Base-by-base conservation (phyloP, 2,329 filamentous ascomycete species). In the Chrysoporthe deuterocubensis region DNA sequence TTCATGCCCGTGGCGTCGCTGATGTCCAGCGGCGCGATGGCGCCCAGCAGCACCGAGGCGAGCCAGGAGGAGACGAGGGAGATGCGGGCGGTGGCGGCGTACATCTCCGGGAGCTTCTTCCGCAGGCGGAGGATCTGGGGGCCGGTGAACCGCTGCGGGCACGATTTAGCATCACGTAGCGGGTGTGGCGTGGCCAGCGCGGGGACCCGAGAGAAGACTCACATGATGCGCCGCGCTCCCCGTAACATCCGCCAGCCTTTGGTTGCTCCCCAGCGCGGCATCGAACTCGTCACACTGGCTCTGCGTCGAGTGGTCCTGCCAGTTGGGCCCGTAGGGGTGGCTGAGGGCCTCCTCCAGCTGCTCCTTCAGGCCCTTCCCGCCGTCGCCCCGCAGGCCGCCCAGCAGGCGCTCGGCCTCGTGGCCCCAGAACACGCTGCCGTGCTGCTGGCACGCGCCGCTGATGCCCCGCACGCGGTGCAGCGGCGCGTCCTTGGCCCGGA, bases 241-340 rank as follows among this genome's bases (percentile, higher is more conserved):
- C 11, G 96, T 97, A 26, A 87, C 88, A 64, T 90, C 80, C 0
- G 96, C 96, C 73, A 99, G 81, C 70, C 85, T 84, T 74, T 90
- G 85, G 2, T 87, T 83, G 7, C 83, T 83, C 0, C 92, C 92
- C 8, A 97, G 81, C 64, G 84, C 82, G 5, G 82, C 85, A 78
- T 98, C 94, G 76, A 98, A 98, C 71, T 87, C 85, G 77, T 97
- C 94, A 76, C 94, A 97, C 81, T 99, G 92, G 72, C 85, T 85
- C 81, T 97, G 94, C 1, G 96, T 98, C 80, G 94, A 97, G 70
- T 94, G 91, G 78, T 99, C 96, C 81, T 98, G 96, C 96, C 96
- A 99, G 78, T 98, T 99, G 8, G 96, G 96, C 72, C 93, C 94
- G 81, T 90, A 94, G 4, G 92, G 90, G 78, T 96, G 91, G 18